phyloP scores from a whole-genome alignment of 352 stramenopile genomes.

The Phytophthora pinifolia region DNA sequence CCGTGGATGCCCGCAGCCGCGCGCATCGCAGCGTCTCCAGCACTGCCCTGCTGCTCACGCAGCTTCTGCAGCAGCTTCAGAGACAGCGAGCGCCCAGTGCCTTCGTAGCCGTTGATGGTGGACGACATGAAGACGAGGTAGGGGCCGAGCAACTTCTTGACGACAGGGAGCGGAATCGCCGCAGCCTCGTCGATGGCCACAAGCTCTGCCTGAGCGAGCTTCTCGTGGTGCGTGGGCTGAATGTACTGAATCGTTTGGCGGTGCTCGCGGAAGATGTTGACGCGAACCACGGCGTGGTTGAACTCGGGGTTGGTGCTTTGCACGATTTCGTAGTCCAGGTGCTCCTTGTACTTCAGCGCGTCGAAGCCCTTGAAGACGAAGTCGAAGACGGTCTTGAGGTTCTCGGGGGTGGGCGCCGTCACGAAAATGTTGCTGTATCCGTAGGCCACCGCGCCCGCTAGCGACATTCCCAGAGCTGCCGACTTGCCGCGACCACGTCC shows the following conservation, averaged over 20 bases:
- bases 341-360: conserved; percentile 94
- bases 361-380: conserved; percentile 97
- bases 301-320: conserved; percentile 88
- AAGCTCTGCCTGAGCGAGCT: conserved; percentile 97
- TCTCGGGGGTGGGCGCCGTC: conserved; percentile 98
- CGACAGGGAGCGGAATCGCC: conserved; percentile 99
- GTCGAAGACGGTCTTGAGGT: conserved; percentile 98
- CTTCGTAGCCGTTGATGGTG: conserved; percentile 99
- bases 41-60: conserved; percentile 89
- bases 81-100: conserved; percentile 97
- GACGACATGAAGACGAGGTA: conserved; percentile 99
- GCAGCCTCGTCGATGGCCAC: conserved; percentile 99
- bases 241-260: conserved; percentile 98
- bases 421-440: conserved; percentile 96
- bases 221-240: conserved; percentile 93
- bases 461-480: conserved; percentile 95
- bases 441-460: conserved; percentile 83
- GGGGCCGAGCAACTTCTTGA: conserved; percentile 94
- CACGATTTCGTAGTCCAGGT: conserved; percentile 97
- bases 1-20: conserved; percentile 77
- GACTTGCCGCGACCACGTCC: conserved; percentile 94
- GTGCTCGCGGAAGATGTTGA: conserved; percentile 98
- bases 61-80: conserved; percentile 99
- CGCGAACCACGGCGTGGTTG: conserved; percentile 90
- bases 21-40: conserved; percentile 54